Conservation (phyloP, 169 alveolate genomes). For the Plasmodium adleri region DNA sequence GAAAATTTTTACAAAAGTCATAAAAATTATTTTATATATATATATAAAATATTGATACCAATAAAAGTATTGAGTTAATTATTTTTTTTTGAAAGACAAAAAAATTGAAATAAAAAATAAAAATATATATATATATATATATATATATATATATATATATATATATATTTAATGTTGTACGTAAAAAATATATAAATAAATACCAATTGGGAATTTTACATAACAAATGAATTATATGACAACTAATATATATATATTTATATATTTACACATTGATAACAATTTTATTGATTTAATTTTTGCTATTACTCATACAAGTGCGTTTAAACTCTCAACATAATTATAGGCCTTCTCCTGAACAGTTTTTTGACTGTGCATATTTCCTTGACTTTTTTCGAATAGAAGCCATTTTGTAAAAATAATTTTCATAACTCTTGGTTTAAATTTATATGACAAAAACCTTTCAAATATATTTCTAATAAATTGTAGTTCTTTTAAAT, state of each 20-base stretch:
- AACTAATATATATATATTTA: neutral
- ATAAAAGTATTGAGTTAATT: too few relatives aligned
- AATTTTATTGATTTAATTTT: too few relatives aligned
- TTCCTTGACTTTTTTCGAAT: constrained; percentile 88
- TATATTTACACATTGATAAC: neutral
- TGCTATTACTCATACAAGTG: constrained; percentile 4
- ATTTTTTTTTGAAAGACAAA: neutral
- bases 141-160: too few relatives aligned
- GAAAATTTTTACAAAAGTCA: constrained; percentile 89
- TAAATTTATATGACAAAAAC: constrained; percentile 38
- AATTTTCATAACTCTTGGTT: constrained; percentile 73
- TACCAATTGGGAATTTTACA: neutral
- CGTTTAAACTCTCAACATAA: constrained; percentile 83
- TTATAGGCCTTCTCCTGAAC: constrained; percentile 88
- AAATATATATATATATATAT: neutral
- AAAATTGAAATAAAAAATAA: neutral
- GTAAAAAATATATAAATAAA: neutral
- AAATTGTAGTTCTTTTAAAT: constrained; percentile 76
- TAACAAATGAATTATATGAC: neutral
- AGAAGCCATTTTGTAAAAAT: constrained; percentile 85
- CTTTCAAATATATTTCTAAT: constrained; percentile 74
- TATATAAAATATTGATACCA: neutral
- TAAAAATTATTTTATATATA: constrained; percentile 5
- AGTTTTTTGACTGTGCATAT: constrained; percentile 79
- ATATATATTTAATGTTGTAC: neutral